Evolutionary conservation across 306 rosid genomes (phyloP).

Genomic region (Dicorynia guianensis): DNA sequence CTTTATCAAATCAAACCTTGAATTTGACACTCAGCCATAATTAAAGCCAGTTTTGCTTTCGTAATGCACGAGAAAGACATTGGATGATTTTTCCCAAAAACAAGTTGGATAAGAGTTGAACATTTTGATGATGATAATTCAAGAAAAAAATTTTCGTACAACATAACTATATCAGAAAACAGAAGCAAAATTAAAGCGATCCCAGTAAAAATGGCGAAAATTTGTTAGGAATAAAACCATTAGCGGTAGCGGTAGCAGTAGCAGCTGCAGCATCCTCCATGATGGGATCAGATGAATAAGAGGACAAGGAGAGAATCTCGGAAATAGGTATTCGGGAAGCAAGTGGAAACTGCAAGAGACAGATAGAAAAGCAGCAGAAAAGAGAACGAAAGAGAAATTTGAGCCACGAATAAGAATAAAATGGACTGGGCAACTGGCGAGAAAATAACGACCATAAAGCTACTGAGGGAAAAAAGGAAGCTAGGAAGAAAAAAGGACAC

Average conservation of each 20-base stretch:
- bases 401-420: constrained; percentile 36
- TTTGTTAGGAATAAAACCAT: constrained; percentile 43
- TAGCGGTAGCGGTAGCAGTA: constrained; percentile 43
- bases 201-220: neutral
- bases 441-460: neutral
- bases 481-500: no score
- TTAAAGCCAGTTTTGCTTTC: neutral
- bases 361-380: neutral
- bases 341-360: neutral
- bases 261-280: constrained; percentile 52
- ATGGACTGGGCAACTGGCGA: neutral
- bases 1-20: neutral
- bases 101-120: neutral
- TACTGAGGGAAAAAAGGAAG: neutral
- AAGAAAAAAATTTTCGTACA: neutral
- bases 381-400: constrained; percentile 2
- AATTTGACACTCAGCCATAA: constrained; percentile 9
- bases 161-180: neutral
- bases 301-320: constrained; percentile 31
- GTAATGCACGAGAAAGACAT: neutral
- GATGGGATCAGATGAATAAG: constrained; percentile 31
- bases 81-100: neutral
- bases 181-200: neutral
- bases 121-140: neutral
- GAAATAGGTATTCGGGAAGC: constrained; percentile 14